phyloP scores from a whole-genome alignment of 805 yeast genomes.

The Saccharomycopsis schoenii region DNA sequence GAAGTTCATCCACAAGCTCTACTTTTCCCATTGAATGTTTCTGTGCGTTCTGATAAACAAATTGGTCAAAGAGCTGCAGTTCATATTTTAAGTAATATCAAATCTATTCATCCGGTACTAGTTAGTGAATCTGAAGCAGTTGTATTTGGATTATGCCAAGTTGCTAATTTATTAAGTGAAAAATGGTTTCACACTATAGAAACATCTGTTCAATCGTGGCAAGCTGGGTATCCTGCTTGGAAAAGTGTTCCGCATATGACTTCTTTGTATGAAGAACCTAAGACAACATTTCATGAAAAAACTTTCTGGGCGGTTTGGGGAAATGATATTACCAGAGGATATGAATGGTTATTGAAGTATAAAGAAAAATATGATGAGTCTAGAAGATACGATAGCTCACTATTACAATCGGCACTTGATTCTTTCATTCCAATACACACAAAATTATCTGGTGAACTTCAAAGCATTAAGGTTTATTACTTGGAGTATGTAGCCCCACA shows the following conservation, averaged over 20 bases:
- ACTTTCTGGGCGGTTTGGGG: slow-evolving; percentile 93
- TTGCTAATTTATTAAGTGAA: slow-evolving; percentile 95
- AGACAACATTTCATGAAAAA: slow-evolving; percentile 84
- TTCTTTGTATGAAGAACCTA: slow-evolving; percentile 77
- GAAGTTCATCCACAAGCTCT: slow-evolving; percentile 96
- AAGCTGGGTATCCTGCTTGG: slow-evolving; percentile 89
- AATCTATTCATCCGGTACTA: slow-evolving; percentile 71
- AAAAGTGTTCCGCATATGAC: slow-evolving; percentile 88
- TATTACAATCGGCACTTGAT: slow-evolving; percentile 17
- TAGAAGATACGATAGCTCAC: slow-evolving; percentile 6
- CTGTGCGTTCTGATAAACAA: slow-evolving; percentile 85
- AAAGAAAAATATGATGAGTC: slow-evolving; percentile 74
- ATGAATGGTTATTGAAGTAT: slow-evolving; percentile 84
- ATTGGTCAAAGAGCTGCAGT: slow-evolving; percentile 87
- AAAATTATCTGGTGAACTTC: slow-evolving; percentile 69
- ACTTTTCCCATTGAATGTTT: slow-evolving; percentile 91
- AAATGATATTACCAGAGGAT: slow-evolving; percentile 83
- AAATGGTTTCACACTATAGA: slow-evolving; percentile 97
- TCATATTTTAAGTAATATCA: slow-evolving; percentile 85
- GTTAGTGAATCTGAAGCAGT: slow-evolving; percentile 92
- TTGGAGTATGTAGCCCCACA: slow-evolving; percentile 92
- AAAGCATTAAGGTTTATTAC: slow-evolving; percentile 1
- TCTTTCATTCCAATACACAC: slow-evolving; percentile 52
- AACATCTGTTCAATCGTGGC: slow-evolving; percentile 88
- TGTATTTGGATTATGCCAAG: slow-evolving; percentile 87